phyloP scores from a whole-genome alignment of 2,329 filamentous ascomycete species.

The Colletotrichum lindemuthianum region DNA sequence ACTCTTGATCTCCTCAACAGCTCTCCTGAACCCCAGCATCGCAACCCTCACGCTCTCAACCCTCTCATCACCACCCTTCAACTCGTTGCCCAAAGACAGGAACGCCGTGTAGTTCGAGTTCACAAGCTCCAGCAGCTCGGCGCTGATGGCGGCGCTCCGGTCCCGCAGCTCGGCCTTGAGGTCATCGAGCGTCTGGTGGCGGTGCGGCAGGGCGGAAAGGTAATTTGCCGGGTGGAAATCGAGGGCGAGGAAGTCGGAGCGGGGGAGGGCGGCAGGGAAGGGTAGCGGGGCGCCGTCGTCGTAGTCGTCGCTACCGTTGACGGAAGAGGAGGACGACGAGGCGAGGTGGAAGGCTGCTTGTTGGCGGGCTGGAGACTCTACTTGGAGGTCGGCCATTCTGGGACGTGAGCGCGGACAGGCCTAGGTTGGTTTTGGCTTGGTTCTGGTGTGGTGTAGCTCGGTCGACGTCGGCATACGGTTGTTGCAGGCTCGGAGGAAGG shows the following conservation, averaged over 20 bases:
- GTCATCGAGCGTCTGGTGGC: conserved; percentile 96
- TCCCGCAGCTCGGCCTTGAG: conserved; percentile 86
- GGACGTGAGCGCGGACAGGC: not conserved
- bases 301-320: conserved; percentile 48
- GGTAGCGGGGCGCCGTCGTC: conserved; percentile 77
- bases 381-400: conserved; percentile 41
- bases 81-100: conserved; percentile 80
- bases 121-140: conserved; percentile 92
- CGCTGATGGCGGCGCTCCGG: conserved; percentile 80
- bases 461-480: conserved; percentile 24
- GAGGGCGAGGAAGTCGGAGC: conserved; percentile 81
- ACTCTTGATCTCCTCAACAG: conserved; percentile 78
- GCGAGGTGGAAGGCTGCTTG: conserved; percentile 52
- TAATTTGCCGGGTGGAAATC: conserved; percentile 85
- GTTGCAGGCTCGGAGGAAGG: conserved; percentile 23
- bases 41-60: conserved; percentile 91
- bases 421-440: not conserved
- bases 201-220: conserved; percentile 81
- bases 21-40: conserved; percentile 83
- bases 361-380: conserved; percentile 32
- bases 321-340: conserved; percentile 51
- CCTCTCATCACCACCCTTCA: conserved; percentile 89
- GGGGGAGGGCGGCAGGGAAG: conserved; percentile 86
- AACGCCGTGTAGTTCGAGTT: conserved; percentile 97
- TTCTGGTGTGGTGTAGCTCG: conserved; percentile 9